A percentile compares a stretch with the other conserved stretches of the same genome.
phyloP scores from a whole-genome alignment of 2,329 filamentous ascomycete genomes.

The Huntiella decipiens region DNA sequence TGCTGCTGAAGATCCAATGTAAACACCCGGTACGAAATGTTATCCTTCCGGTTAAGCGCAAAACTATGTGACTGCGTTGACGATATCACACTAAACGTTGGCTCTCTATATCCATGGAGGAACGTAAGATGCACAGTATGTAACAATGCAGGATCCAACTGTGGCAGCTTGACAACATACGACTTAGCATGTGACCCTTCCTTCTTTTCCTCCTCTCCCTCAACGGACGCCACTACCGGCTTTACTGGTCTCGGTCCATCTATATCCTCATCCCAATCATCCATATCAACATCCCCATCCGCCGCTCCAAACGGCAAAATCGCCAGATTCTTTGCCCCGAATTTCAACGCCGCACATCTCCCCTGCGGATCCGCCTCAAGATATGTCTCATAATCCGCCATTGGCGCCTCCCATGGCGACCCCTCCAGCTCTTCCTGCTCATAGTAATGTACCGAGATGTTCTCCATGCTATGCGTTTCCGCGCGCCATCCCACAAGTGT shows the following conservation, averaged over 20 bases:
- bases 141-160: slow-evolving; percentile 70
- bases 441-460: slow-evolving; percentile 93
- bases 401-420: slow-evolving; percentile 60
- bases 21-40: slow-evolving; percentile 81
- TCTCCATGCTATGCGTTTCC: slow-evolving; percentile 57
- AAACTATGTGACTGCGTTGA: slow-evolving; percentile 55
- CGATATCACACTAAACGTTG: slow-evolving; percentile 87
- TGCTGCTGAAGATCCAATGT: slow-evolving; percentile 85
- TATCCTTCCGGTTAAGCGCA: slow-evolving; percentile 66
- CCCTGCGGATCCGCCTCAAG: slow-evolving; percentile 79
- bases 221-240: slow-evolving; percentile 18
- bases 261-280: slow-evolving; percentile 71
- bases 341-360: slow-evolving; percentile 85
- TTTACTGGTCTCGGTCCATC: slow-evolving; percentile 46
- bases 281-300: slow-evolving; percentile 77
- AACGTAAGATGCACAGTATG: slow-evolving; percentile 87
- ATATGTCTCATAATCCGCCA: slow-evolving; percentile 60
- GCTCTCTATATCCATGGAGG: slow-evolving; percentile 89
- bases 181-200: slow-evolving; percentile 61
- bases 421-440: slow-evolving; percentile 79
- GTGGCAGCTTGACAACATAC: slow-evolving; percentile 78
- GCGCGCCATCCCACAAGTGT: slow-evolving; percentile 90
- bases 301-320: slow-evolving; percentile 81
- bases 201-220: slow-evolving; percentile 20
- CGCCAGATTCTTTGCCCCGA: slow-evolving; percentile 71